Evolutionary conservation across 2,329 filamentous ascomycete genomes (phyloP), one percentile per base, ranked within the genome.

Genomic region (Corynespora cassiicola): DNA sequence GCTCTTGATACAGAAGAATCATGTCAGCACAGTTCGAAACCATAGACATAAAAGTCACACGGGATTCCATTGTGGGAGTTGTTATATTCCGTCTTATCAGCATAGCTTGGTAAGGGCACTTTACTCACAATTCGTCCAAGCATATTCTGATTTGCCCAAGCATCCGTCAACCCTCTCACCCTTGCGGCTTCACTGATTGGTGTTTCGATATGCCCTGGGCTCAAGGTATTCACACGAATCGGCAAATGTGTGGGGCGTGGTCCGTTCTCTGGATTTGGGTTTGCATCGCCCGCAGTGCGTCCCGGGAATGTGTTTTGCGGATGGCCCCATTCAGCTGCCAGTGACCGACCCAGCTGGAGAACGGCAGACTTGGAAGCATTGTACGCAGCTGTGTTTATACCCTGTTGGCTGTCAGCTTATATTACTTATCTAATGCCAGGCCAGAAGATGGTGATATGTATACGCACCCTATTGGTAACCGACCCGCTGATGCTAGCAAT

Each of bases 281-380:
- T 57, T 7, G 54, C 52, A 7, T 42, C 44, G 9, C 42, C 41
- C 6, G 35, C 29, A 2, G 54, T 47, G 53, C 62, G 36, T 45
- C 52, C 25, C 69, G 66, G 18, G 66, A 68, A 31, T 68, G 75
- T 77, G 71, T 62, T 61, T 26, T 59, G 52, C 3, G 52, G 42
- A 35, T 61, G 56, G 4, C 53, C 55, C 54, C 55, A 80, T 57
- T 81, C 78, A 48, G 76, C 76, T 0, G 78, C 75, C 18, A 81
- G 61, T 7, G 69, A 76, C 16, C 76, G 70, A 2, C 68, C 65
- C 2, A 81, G 67, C 52, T 81, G 77, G 26, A 77, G 72, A 3
- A 81, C 73, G 0, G 74, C 78, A 0, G 77, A 72, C 60, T 81
- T 81, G 40, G 75, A 78, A 0, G 75, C 69, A 53, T 80, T 80